These are phyloP conservation scores for Chrysochromulina tobinii DNA, from an alignment of 78 protist genomes.

Conservation along the genomic window DNA sequence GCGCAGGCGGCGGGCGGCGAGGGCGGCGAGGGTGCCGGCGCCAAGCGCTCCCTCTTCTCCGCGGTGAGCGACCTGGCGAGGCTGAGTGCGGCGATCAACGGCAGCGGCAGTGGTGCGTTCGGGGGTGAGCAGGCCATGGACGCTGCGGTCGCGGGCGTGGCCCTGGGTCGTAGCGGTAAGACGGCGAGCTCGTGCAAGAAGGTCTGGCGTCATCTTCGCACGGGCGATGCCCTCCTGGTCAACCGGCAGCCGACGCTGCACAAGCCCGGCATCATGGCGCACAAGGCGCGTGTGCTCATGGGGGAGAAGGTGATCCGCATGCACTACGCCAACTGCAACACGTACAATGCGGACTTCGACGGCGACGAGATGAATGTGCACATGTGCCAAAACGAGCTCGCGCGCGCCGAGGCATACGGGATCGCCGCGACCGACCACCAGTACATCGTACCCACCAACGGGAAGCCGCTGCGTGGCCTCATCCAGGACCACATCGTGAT, in stretches of 20 bases:
- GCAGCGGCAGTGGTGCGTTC: no score
- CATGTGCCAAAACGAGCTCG: background rate
- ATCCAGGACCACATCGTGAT: conserved; percentile 98
- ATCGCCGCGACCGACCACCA: conserved; percentile 82
- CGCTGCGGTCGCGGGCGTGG: background rate
- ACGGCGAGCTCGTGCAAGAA: background rate
- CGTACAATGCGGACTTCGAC: conserved; percentile 68
- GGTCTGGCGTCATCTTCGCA: conserved; percentile 90
- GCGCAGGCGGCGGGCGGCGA: background rate
- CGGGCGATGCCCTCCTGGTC: conserved; percentile 92
- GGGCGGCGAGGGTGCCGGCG: background rate
- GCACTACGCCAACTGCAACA: conserved; percentile 98
- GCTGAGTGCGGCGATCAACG: background rate
- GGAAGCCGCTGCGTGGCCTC: conserved; percentile 97
- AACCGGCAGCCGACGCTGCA: conserved; percentile 99
- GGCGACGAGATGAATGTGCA: conserved; percentile 65
- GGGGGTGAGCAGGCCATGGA: no score
- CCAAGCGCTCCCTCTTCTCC: background rate
- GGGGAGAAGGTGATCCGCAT: conserved; percentile 44
- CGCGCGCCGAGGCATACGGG: conserved; percentile 78
- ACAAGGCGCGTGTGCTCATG: conserved; percentile 65
- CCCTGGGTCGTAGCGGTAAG: background rate
- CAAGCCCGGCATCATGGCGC: conserved; percentile 89
- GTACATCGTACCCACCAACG: conserved; percentile 85
- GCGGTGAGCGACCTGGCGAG: background rate